Conservation (phyloP, 768 basidiomycete genomes). For the Scleroderma citrinum region DNA sequence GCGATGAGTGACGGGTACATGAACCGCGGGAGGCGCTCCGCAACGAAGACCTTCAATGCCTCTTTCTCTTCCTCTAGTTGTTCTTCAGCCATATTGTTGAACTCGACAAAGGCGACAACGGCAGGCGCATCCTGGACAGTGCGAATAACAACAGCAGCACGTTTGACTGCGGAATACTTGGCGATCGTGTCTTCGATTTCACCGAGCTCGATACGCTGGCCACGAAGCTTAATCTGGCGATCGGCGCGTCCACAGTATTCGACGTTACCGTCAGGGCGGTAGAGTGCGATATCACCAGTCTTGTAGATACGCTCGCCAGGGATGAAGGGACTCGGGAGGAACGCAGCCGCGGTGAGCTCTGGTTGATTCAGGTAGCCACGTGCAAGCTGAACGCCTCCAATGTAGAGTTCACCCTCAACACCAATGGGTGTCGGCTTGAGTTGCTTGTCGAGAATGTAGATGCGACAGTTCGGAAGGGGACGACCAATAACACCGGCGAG, state of each 20-base stretch:
- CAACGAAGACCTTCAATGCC: slow-evolving; percentile 18
- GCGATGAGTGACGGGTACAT: slow-evolving; percentile 28
- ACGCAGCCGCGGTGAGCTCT: slow-evolving; percentile 22
- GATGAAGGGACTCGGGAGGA: slow-evolving; percentile 27
- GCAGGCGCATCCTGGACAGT: slow-evolving; percentile 23
- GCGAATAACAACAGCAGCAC: slow-evolving; percentile 22
- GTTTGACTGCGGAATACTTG: slow-evolving; percentile 17
- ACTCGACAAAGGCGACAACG: slow-evolving; percentile 26
- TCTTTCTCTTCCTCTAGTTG: slow-evolving; percentile 17
- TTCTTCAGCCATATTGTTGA: slow-evolving; percentile 8
- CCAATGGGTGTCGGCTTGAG: slow-evolving; percentile 22
- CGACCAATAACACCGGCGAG: slow-evolving; percentile 24
- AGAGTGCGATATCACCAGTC: slow-evolving; percentile 26
- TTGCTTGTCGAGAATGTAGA: slow-evolving; percentile 14
- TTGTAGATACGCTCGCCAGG: slow-evolving; percentile 25
- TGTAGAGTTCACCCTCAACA: slow-evolving; percentile 18
- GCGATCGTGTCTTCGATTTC: slow-evolving; percentile 28
- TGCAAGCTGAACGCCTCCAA: slow-evolving; percentile 20
- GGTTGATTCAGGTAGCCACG: slow-evolving; percentile 21
- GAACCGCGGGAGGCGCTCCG: slow-evolving; percentile 27
- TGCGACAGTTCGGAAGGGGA: slow-evolving; percentile 24
- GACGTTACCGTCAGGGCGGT: slow-evolving; percentile 23
- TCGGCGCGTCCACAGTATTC: slow-evolving; percentile 29
- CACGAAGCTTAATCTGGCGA: slow-evolving; percentile 30
- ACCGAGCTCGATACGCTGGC: slow-evolving; percentile 29